These are phyloP conservation scores for Cokeromyces recurvatus DNA, from an alignment of 371 early-diverging fungal species.

Conservation along the genomic window DNA sequence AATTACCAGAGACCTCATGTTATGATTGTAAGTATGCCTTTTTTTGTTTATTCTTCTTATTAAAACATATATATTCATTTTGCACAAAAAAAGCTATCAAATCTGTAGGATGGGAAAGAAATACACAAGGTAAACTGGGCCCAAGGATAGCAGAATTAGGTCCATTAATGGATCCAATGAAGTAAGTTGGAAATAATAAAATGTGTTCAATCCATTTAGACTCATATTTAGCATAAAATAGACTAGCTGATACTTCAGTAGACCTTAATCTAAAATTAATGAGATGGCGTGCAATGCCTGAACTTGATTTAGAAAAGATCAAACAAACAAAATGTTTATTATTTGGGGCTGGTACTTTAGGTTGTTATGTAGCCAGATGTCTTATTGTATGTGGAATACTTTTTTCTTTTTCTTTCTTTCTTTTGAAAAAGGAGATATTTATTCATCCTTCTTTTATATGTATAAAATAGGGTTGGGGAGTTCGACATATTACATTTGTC, in stretches of 20 bases:
- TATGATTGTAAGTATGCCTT: too few species aligned
- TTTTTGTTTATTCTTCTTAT: too few species aligned
- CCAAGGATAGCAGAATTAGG: slow-evolving; percentile 84
- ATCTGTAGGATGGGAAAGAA: slow-evolving; percentile 91
- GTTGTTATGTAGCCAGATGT: slow-evolving; percentile 86
- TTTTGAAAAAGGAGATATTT: not conserved
- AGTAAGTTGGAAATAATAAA: too few species aligned
- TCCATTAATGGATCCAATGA: slow-evolving; percentile 68
- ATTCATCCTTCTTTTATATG: not conserved
- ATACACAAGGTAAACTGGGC: slow-evolving; percentile 70
- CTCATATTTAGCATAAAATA: too few species aligned
- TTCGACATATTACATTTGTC: slow-evolving; percentile 89
- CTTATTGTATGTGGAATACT: slow-evolving; percentile 48
- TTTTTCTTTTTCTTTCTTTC: slow-evolving; percentile 1
- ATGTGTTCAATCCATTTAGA: too few species aligned
- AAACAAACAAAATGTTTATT: slow-evolving; percentile 74
- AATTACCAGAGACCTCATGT: slow-evolving; percentile 15
- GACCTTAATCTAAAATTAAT: slow-evolving; percentile 93
- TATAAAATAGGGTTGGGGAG: slow-evolving; percentile 93
- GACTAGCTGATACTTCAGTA: slow-evolving; percentile 84
- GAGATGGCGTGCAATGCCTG: slow-evolving; percentile 91
- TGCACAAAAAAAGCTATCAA: slow-evolving; percentile 50
- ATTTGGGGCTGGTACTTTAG: slow-evolving; percentile 95
- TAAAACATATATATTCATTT: not conserved
- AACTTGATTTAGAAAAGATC: slow-evolving; percentile 78